Conservation (phyloP, 2,329 filamentous ascomycete genomes). For the Sclerotiophoma versabilis region DNA sequence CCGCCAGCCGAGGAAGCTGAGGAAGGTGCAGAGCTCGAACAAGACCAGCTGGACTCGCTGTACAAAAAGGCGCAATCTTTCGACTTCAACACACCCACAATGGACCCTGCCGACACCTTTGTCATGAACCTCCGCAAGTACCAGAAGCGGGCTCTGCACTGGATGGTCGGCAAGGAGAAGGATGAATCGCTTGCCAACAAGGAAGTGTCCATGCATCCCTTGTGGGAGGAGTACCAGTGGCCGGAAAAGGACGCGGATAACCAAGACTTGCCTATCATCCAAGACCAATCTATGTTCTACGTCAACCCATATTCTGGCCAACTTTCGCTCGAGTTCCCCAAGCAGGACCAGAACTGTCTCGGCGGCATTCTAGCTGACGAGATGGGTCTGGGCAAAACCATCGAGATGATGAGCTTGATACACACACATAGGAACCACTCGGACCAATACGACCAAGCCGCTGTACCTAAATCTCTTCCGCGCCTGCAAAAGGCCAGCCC, state of each 20-base stretch:
- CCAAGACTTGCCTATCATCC: conserved; percentile 70
- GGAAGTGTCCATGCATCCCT: conserved; percentile 87
- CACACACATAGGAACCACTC: conserved; percentile 78
- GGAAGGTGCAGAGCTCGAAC: conserved; percentile 89
- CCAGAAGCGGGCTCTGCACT: conserved; percentile 92
- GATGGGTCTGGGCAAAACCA: conserved; percentile 98
- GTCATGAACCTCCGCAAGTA: conserved; percentile 85
- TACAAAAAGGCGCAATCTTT: conserved; percentile 98
- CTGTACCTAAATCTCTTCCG: conserved; percentile 67
- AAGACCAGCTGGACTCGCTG: conserved; percentile 90
- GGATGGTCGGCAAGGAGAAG: conserved; percentile 96
- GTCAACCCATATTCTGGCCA: conserved; percentile 98
- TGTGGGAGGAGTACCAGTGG: conserved; percentile 97
- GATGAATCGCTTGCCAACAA: conserved; percentile 71
- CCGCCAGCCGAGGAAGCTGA: conserved; percentile 71
- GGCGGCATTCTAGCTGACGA: conserved; percentile 94
- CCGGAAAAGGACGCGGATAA: conserved; percentile 88
- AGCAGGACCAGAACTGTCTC: conserved; percentile 91
- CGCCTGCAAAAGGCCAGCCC: conserved; percentile 66
- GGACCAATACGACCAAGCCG: conserved; percentile 34
- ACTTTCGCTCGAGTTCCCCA: conserved; percentile 87
- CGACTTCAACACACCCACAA: conserved; percentile 89
- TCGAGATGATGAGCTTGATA: conserved; percentile 95
- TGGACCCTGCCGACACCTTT: conserved; percentile 83
- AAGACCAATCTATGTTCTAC: conserved; percentile 79